Base-by-base conservation (phyloP, 768 basidiomycete species). In the Rickenella mellea region DNA sequence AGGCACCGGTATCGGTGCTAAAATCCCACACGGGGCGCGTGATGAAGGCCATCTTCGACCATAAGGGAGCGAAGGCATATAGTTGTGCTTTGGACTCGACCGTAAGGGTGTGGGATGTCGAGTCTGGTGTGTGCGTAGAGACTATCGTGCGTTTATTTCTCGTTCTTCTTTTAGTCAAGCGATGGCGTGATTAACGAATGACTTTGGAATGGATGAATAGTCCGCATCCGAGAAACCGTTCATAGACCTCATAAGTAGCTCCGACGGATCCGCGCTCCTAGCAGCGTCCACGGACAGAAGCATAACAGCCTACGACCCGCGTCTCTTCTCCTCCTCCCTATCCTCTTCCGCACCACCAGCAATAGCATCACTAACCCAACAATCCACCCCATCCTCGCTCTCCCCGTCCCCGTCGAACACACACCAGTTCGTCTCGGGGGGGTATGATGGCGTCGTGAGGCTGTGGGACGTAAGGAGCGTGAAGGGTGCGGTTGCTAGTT, bases 81-180 rank as follows among this genome's bases (percentile, higher is more conserved):
- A 89, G 85, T 51, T 83, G 81, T 54, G 86, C 88, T 0, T 88
- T 89, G 55, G 93, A 96, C 61, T 94, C 92, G 22, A 89, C 89
- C 0, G 78, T 97, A 5, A 70, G 90, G 19, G 65, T 71, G 2
- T 99, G 94, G 94, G 90, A 96, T 54, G 67, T 83, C 3, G 83
- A 88, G 50, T 71, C 67, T 28, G 89, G 84, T 2, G 61, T 88
- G 5, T 90, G 83, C 45, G 66, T 70, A 0, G 57, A 72, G 32
- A 87, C 84, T 1, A 76, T 86, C 33, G 85, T 88, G 28, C 8
- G 9, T 41, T 50, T 36, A 26, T 45, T 17, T 6, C 5, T 28
- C 22, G 14, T n/a, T 29, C 9, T 43, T n/a, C 15, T 25, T 25
- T 2, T 42, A 17, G 15, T 41, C 17, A 29, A 27, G 43, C 7